Percentiles rank a stretch among this genome's conserved stretches.
Conservation (phyloP, 2,329 filamentous ascomycete genomes). For the Sporothrix dimorphospora region DNA sequence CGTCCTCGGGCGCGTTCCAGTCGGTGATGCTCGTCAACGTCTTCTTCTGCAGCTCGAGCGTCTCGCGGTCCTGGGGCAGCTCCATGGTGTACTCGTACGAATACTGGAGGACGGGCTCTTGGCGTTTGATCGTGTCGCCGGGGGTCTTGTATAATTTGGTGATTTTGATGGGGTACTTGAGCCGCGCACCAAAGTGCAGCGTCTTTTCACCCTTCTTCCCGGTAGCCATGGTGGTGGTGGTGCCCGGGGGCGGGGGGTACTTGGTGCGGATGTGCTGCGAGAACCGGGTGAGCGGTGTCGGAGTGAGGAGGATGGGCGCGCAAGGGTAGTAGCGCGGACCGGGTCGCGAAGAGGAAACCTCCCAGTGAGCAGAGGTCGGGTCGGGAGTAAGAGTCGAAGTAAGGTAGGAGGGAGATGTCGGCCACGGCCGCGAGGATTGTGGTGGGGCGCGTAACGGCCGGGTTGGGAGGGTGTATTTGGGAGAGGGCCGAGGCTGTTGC, state of each 20-base stretch:
- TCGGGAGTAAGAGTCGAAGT: not conserved
- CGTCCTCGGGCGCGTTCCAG: slow-evolving; percentile 84
- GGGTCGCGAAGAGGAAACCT: slow-evolving; percentile 14
- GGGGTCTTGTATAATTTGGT: slow-evolving; percentile 77
- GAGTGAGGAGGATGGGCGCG: slow-evolving; percentile 22
- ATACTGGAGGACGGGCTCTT: slow-evolving; percentile 83
- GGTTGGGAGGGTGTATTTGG: not conserved
- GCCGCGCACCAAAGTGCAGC: slow-evolving; percentile 60
- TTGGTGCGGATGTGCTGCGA: slow-evolving; percentile 31
- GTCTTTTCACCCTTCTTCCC: slow-evolving; percentile 36
- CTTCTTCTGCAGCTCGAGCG: slow-evolving; percentile 64
- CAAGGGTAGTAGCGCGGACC: slow-evolving; percentile 30
- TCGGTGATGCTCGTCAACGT: slow-evolving; percentile 72
- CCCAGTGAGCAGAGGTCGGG: slow-evolving; percentile 17
- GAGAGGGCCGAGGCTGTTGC: not conserved
- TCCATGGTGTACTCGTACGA: slow-evolving; percentile 79
- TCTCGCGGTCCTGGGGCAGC: slow-evolving; percentile 65
- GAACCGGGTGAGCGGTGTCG: slow-evolving; percentile 29
- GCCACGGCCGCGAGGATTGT: not conserved
- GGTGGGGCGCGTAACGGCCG: not conserved
- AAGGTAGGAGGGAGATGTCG: not conserved
- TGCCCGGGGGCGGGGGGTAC: slow-evolving; percentile 25
- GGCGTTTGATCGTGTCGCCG: slow-evolving; percentile 74
- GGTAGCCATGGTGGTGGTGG: slow-evolving; percentile 26
- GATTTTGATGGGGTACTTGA: slow-evolving; percentile 93